Conservation (phyloP, 169 alveolate species). For the Eimeria acervulina region DNA sequence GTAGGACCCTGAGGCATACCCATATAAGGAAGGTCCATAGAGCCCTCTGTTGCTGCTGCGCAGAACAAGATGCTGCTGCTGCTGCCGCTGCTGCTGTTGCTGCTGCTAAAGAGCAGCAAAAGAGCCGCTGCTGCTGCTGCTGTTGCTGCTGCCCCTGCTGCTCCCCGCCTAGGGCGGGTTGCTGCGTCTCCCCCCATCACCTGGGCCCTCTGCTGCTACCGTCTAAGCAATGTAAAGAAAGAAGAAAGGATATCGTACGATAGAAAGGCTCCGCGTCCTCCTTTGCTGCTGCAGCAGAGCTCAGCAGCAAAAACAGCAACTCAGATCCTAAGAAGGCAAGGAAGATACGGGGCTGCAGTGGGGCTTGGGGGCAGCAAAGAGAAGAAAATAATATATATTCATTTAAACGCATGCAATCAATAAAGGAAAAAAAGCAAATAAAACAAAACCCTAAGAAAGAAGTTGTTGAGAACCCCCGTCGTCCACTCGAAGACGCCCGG, state of each 20-base stretch:
- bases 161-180: background rate
- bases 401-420: background rate
- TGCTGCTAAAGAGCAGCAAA: background rate
- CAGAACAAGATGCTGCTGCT: background rate
- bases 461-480: background rate
- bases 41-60: background rate
- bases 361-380: background rate
- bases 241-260: background rate
- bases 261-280: background rate
- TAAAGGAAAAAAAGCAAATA: background rate
- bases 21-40: background rate
- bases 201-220: background rate
- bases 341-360: background rate
- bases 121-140: background rate
- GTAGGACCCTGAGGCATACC: background rate
- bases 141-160: constrained; percentile 10
- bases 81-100: background rate
- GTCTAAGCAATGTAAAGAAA: background rate
- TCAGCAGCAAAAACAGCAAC: background rate
- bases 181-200: background rate
- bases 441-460: background rate
- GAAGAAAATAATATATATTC: background rate
- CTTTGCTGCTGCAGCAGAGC: no score
- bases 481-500: background rate
- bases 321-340: background rate